A percentile compares a stretch with the other conserved stretches of the same genome.
phyloP scores from a whole-genome alignment of 192 early-diverging fungal species.

The Coemansia biformis region DNA sequence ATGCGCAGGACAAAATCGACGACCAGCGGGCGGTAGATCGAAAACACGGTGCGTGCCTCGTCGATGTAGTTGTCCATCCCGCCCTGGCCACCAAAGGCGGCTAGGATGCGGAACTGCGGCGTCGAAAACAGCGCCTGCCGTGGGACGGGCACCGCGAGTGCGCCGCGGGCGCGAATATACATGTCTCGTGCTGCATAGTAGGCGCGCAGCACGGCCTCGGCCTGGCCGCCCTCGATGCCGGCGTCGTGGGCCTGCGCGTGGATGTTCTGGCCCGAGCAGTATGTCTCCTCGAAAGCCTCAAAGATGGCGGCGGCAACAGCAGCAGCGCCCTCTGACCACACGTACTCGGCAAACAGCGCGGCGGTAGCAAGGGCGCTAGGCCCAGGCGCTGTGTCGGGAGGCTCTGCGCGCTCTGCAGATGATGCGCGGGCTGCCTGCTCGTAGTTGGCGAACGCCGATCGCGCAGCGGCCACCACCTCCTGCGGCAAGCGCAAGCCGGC shows the following conservation, averaged over 20 bases:
- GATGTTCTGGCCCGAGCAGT: conserved; percentile 5
- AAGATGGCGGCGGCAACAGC: conserved; percentile 2
- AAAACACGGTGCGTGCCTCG: conserved; percentile 73
- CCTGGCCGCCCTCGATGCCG: neutral
- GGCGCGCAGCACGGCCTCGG: conserved; percentile 12
- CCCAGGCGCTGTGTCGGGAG: neutral
- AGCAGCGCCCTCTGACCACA: neutral
- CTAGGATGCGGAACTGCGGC: conserved; percentile 43
- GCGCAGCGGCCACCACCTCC: neutral
- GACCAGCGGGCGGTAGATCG: conserved; percentile 69
- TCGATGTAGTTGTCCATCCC: conserved; percentile 91
- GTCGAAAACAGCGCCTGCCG: conserved; percentile 18
- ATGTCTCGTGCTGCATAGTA: conserved; percentile 7
- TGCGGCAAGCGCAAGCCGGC: neutral
- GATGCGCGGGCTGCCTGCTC: too few species aligned
- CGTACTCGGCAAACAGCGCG: conserved; percentile 5
- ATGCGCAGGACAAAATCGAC: conserved; percentile 67
- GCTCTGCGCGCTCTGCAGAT: neutral
- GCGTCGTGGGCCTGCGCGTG: conserved; percentile 1
- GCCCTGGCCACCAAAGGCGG: conserved; percentile 93
- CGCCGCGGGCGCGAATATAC: neutral
- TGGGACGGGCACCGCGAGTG: neutral
- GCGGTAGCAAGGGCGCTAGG: neutral
- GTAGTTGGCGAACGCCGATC: neutral
- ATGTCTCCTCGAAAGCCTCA: conserved; percentile 6